Evolutionary conservation across 306 rosid genomes (phyloP).

Genomic region (Gynostemma pentaphyllum): DNA sequence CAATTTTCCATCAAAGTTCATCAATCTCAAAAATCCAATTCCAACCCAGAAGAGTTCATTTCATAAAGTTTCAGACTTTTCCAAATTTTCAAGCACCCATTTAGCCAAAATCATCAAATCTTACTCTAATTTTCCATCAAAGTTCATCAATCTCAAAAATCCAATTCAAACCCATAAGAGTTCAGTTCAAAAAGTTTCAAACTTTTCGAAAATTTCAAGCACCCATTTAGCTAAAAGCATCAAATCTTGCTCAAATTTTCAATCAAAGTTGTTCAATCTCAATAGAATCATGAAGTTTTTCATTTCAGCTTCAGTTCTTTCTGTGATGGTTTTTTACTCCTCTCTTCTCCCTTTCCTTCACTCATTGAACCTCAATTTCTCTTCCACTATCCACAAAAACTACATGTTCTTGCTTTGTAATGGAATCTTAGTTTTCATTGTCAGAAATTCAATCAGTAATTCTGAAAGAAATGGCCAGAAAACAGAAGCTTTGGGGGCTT

Average conservation of each 20-base stretch:
- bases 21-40: too few relatives aligned
- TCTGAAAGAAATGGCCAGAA: not conserved
- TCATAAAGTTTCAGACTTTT: too few relatives aligned
- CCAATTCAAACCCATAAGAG: too few relatives aligned
- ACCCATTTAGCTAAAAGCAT: too few relatives aligned
- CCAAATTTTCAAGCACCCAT: too few relatives aligned
- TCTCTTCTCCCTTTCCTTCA: conserved; percentile 18
- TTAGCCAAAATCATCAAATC: not conserved
- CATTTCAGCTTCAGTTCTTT: conserved; percentile 24
- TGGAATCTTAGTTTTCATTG: conserved; percentile 31
- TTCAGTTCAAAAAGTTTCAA: too few relatives aligned
- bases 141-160: too few relatives aligned
- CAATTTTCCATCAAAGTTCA: too few relatives aligned
- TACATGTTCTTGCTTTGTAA: conserved; percentile 60
- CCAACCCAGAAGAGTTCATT: too few relatives aligned
- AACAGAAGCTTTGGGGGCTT: not conserved
- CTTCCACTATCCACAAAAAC: conserved; percentile 28
- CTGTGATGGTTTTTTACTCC: conserved; percentile 15
- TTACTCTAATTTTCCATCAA: too few relatives aligned
- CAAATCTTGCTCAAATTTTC: too few relatives aligned
- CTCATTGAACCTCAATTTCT: conserved; percentile 11
- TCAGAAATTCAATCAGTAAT: conserved; percentile 8
- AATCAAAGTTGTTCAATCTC: not conserved
- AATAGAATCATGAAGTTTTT: conserved; percentile 23
- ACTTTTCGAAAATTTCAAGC: too few relatives aligned